Conservation (phyloP, 2,329 filamentous ascomycete genomes). For the Alternaria novae-zelandiae region DNA sequence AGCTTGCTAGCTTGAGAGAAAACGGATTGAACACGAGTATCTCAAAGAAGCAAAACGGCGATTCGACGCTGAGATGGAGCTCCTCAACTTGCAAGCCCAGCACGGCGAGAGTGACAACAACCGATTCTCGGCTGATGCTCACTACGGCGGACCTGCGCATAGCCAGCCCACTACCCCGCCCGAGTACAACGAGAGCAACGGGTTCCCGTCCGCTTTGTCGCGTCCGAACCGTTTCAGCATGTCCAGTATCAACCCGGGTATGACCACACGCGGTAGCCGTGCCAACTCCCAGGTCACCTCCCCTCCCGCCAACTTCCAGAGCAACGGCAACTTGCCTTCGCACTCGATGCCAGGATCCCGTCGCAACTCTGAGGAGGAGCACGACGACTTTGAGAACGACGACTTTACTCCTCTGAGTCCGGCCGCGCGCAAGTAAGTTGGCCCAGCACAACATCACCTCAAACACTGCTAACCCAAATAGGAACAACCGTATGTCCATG, state of each 20-base stretch:
- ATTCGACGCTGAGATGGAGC: constrained; percentile 91
- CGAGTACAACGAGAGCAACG: constrained; percentile 81
- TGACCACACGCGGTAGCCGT: constrained; percentile 69
- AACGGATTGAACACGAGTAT: constrained; percentile 89
- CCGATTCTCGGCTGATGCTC: constrained; percentile 80
- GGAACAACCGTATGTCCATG: constrained; percentile 91
- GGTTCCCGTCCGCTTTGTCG: constrained; percentile 80
- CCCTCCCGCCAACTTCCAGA: constrained; percentile 62
- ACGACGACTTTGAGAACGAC: constrained; percentile 85
- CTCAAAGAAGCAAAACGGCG: constrained; percentile 86
- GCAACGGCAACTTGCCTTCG: constrained; percentile 72
- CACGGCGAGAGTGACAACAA: constrained; percentile 83
- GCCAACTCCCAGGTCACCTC: constrained; percentile 83
- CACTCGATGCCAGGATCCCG: constrained; percentile 86
- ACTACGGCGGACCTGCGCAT: constrained; percentile 69
- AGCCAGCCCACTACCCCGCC: constrained; percentile 96
- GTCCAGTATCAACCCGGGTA: constrained; percentile 74
- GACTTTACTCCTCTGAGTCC: constrained; percentile 51
- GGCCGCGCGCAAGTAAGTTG: constrained; percentile 46
- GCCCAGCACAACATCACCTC: constrained; percentile 2
- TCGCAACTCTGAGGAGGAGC: constrained; percentile 85
- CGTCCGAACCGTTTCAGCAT: constrained; percentile 88
- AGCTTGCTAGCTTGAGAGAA: constrained; percentile 79
- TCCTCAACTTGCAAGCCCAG: constrained; percentile 83
- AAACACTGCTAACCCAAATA: constrained; percentile 47